Percentiles rank a stretch among this genome's conserved stretches.
These are phyloP conservation scores for Calcarisporium arbuscula DNA, from an alignment of 2,329 filamentous ascomycete species.

Conservation along the genomic window DNA sequence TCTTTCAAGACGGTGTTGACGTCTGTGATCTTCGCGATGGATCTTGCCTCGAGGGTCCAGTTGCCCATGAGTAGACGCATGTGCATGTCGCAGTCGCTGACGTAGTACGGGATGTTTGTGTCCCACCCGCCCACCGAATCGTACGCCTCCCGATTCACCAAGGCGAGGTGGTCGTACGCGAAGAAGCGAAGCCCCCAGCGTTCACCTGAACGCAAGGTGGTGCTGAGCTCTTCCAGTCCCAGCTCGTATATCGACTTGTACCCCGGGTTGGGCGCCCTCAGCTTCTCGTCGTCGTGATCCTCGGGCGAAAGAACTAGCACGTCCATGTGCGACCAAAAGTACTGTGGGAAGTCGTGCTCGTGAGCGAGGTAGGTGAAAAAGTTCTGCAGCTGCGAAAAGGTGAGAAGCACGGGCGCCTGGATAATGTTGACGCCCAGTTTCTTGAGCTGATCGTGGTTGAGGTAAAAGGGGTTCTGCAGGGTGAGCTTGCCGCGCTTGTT, in stretches of 20 bases:
- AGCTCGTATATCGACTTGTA: constrained; percentile 37
- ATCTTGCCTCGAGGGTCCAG: constrained; percentile 30
- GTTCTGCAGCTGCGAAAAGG: constrained; percentile 51
- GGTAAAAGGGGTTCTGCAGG: constrained; percentile 49
- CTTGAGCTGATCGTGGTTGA: constrained; percentile 44
- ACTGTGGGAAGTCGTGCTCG: constrained; percentile 37
- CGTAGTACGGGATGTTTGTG: constrained; percentile 51
- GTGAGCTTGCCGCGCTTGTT: constrained; percentile 42
- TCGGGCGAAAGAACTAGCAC: constrained; percentile 38
- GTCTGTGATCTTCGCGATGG: constrained; percentile 39
- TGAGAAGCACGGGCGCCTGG: constrained; percentile 44
- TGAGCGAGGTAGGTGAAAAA: constrained; percentile 42
- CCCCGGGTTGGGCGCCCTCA: constrained; percentile 25
- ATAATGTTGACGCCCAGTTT: constrained; percentile 47
- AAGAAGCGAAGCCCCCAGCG: constrained; percentile 50
- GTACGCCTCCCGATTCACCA: constrained; percentile 48
- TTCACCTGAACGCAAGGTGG: constrained; percentile 22
- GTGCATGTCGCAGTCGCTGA: constrained; percentile 52
- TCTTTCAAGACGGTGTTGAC: constrained; percentile 39
- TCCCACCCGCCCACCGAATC: constrained; percentile 50
- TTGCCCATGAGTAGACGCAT: constrained; percentile 38
- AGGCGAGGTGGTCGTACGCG: constrained; percentile 50
- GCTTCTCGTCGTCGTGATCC: constrained; percentile 27
- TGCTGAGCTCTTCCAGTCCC: constrained; percentile 27
- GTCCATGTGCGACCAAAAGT: constrained; percentile 55